phyloP scores from a whole-genome alignment of 2,329 filamentous ascomycete genomes.

The Atkinsonella texensis region DNA sequence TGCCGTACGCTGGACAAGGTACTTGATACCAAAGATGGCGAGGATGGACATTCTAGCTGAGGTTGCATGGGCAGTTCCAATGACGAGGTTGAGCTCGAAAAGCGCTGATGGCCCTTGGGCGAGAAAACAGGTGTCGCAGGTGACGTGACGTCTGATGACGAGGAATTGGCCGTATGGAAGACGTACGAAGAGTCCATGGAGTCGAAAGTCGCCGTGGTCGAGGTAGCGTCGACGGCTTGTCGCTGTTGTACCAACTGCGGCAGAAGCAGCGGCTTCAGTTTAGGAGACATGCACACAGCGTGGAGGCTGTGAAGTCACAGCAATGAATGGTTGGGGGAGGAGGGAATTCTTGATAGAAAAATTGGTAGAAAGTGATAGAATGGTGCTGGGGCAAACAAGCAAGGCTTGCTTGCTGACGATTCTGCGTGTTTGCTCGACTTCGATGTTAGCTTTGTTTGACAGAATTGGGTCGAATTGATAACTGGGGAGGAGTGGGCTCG shows the following conservation, averaged over 20 bases:
- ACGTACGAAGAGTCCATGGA: constrained; percentile 25
- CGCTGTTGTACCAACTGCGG: constrained; percentile 6
- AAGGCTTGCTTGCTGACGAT: constrained; percentile 3
- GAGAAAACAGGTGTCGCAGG: constrained; percentile 62
- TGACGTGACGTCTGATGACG: constrained; percentile 54
- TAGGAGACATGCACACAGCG: constrained; percentile 6
- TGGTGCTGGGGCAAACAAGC: not conserved
- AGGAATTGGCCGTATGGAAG: constrained; percentile 40
- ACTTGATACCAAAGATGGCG: constrained; percentile 19
- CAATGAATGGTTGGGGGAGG: not conserved
- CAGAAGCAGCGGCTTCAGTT: constrained; percentile 7
- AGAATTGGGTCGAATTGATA: not conserved
- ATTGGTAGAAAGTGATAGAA: not conserved
- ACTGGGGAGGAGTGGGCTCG: not conserved
- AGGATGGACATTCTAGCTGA: constrained; percentile 11
- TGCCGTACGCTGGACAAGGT: constrained; percentile 49
- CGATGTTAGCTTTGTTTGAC: not conserved
- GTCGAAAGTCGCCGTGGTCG: constrained; percentile 21
- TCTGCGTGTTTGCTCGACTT: not conserved
- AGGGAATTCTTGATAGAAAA: not conserved
- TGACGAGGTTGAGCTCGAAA: constrained; percentile 69
- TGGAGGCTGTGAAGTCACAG: constrained; percentile 1
- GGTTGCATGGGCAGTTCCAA: constrained; percentile 44
- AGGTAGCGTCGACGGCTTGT: constrained; percentile 9
- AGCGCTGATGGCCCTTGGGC: constrained; percentile 49